Evolutionary conservation across 2,329 filamentous ascomycete species (phyloP), one percentile per base, ranked within the genome.

Genomic region (Epichloe hybrida): DNA sequence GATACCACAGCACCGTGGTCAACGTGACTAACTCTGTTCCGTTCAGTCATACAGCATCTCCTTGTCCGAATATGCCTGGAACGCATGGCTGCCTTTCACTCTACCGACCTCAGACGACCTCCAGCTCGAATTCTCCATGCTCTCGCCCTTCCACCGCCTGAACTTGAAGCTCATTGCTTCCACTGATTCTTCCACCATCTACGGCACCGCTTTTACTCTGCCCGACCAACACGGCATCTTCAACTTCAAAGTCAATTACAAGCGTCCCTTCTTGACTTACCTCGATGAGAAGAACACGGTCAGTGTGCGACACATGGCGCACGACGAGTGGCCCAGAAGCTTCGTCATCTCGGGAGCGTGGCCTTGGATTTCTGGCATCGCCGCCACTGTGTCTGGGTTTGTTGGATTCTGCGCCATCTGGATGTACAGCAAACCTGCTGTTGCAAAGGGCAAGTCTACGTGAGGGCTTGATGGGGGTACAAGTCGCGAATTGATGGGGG

Each of bases 151-250:
- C 80, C 85, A 96, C 72, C 90, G 93, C 41, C 77, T 97, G 36
- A 75, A 81, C 53, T 81, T 98, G 35, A 61, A 71, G 8, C 77
- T 80, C 13, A 17, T 49, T 9, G 67, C 69, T 35, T 74, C 73
- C 27, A 84, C 81, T 1, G 68, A 75, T 50, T 83, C 87, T 60
- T 81, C 82, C 56, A 83, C 86, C 47, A 76, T 86, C 54, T 98
- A 84, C 74, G 76, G 77, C 55, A 76, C 79, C 44, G 77, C 79
- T 23, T 96, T 98, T 70, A 85, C 76, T 56, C 78, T 91, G 4
- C 93, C 93, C 4, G 93, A 98, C 66, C 93, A 98, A 70, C 93
- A 98, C 72, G 93, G 93, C 64, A 96, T 98, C 70, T 98, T 97
- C 78, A 95, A 95, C 72, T 97, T 98, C 78, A 81, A 84, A 64